Evolutionary conservation across 2,329 filamentous ascomycete genomes (phyloP).

Genomic region (Aspergillus sclerotialis): DNA sequence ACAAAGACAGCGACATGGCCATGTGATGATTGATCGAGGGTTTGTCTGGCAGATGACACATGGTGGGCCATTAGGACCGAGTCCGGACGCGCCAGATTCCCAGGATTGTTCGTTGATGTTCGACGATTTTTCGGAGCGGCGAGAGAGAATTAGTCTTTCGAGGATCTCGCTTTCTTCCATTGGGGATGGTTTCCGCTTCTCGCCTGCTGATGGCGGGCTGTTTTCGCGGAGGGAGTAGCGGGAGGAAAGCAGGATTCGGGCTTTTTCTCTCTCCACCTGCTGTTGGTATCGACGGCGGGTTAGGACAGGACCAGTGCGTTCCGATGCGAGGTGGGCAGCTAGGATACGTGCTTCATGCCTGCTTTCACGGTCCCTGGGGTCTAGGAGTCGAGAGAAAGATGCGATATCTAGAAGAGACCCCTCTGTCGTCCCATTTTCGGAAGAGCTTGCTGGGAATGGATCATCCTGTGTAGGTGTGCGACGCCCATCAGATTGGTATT

Average conservation of each 20-base stretch:
- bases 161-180: slow-evolving; percentile 54
- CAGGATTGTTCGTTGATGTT: slow-evolving; percentile 41
- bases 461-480: slow-evolving; percentile 68
- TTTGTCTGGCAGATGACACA: slow-evolving; percentile 89
- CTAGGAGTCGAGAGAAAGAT: slow-evolving; percentile 71
- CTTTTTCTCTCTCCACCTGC: slow-evolving; percentile 61
- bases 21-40: slow-evolving; percentile 84
- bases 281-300: slow-evolving; percentile 73
- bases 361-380: slow-evolving; percentile 71
- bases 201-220: slow-evolving; percentile 8
- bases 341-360: slow-evolving; percentile 74
- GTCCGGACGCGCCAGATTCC: slow-evolving; percentile 64
- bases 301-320: slow-evolving; percentile 54
- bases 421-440: slow-evolving; percentile 44
- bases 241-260: slow-evolving; percentile 56
- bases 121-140: slow-evolving; percentile 32
- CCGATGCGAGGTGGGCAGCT: slow-evolving; percentile 66
- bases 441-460: slow-evolving; percentile 46
- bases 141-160: slow-evolving; percentile 53
- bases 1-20: slow-evolving; percentile 92
- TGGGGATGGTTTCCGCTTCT: slow-evolving; percentile 28
- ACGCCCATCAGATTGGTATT: slow-evolving; percentile 41
- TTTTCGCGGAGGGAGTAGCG: slow-evolving; percentile 23
- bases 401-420: slow-evolving; percentile 59
- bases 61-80: slow-evolving; percentile 68